These are phyloP conservation scores for Gossypium sturtianum DNA, from an alignment of 345 rosid species.

Conservation along the genomic window DNA sequence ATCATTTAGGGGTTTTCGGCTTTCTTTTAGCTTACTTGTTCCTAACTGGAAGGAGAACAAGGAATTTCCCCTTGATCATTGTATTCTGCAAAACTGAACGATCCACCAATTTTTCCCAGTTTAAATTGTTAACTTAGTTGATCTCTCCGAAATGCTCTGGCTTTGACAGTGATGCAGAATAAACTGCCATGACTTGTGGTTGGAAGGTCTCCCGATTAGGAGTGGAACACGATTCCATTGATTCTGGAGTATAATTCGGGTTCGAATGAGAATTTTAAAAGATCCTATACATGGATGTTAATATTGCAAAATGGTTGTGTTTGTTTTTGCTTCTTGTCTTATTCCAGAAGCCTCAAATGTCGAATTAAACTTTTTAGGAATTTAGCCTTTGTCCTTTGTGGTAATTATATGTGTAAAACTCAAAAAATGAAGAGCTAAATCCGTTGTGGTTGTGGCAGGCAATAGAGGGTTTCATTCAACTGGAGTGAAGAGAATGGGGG, in stretches of 20 bases:
- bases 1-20: background rate
- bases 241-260: background rate
- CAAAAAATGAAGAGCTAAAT: background rate
- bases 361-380: background rate
- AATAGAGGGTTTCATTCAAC: constrained; percentile 52
- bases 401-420: background rate
- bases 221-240: background rate
- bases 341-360: background rate
- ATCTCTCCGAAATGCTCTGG: background rate
- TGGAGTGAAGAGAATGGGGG: constrained; percentile 59
- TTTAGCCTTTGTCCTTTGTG: background rate
- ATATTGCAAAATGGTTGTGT: background rate
- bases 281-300: background rate
- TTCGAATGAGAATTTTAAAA: background rate
- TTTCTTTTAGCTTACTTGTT: background rate
- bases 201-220: background rate
- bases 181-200: background rate
- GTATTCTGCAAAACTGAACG: background rate
- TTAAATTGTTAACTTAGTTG: background rate
- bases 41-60: background rate
- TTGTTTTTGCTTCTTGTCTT: background rate
- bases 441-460: constrained; percentile 23
- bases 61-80: background rate
- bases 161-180: background rate
- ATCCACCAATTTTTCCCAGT: background rate